phyloP scores from a whole-genome alignment of 306 rosid species.

The Canavalia gladiata region DNA sequence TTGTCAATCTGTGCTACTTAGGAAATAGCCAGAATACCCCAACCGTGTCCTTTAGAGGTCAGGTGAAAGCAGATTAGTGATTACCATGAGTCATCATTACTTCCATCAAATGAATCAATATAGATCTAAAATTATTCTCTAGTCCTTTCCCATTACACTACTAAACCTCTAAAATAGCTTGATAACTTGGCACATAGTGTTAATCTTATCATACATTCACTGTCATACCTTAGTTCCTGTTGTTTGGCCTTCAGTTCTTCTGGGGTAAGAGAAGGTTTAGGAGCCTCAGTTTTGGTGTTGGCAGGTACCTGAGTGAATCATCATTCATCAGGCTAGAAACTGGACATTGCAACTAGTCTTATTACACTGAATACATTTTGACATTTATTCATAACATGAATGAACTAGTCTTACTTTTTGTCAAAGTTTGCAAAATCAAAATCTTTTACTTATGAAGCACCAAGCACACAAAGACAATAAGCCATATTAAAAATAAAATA shows the following conservation, averaged over 20 bases:
- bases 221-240: conserved; percentile 88
- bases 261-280: conserved; percentile 90
- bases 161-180: conserved; percentile 29
- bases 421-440: conserved; percentile 22
- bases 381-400: conserved; percentile 31
- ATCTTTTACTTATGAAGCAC: conserved; percentile 22
- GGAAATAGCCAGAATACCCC: conserved; percentile 4
- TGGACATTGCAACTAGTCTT: conserved; percentile 39
- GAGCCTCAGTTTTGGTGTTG: conserved; percentile 72
- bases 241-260: conserved; percentile 85
- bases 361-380: conserved; percentile 24
- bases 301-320: conserved; percentile 71
- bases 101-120: conserved; percentile 26
- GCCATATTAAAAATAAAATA: conserved; percentile 16
- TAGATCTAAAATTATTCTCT: conserved; percentile 20
- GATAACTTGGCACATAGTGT: not conserved
- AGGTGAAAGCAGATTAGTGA: conserved; percentile 13
- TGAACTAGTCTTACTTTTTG: conserved; percentile 21
- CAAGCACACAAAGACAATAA: conserved; percentile 14
- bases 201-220: conserved; percentile 23
- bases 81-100: not conserved
- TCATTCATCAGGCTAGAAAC: conserved; percentile 42
- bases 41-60: conserved; percentile 2
- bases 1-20: not conserved
- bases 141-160: conserved; percentile 8